Base-by-base conservation (phyloP, 164 flowering plant species). In the Euptelea pleiosperma region DNA sequence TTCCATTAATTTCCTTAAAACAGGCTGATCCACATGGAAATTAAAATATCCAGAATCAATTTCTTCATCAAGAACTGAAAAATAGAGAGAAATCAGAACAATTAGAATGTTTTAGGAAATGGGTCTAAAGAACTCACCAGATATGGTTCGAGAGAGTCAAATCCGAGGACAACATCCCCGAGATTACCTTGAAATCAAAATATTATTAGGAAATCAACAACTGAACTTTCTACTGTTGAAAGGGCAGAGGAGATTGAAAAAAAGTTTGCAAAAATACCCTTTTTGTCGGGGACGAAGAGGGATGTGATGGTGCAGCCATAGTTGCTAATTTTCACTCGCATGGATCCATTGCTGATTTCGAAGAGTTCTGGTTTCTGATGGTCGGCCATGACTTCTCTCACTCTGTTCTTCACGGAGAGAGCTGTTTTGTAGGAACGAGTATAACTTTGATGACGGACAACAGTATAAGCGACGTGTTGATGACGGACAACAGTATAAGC, bases 231-330 rank as follows among this genome's bases (percentile, higher is more conserved):
- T 8, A 6, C n/a, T 14, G 34, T 22, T 0, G 39, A 15, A 54
- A 15, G 3, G 10, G 21, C 31, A 14, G 56, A 61, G 42, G 12
- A 36, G 19, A 15, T 3, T 0, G 41, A 26, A 55, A 47, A 14
- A 61, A 55, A 7, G 6, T 12, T 11, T 0, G 3, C 1, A 9
- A 28, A 16, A 42, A 1, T 5, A 92, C 98, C 96, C 26, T 86
- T 58, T 63, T 84, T 80, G 62, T 78, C 91, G 2, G 96, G 96
- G 2, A 92, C 86, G 22, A 62, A 77, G 22, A 92, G 52, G 52
- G 96, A 87, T 43, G 82, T 81, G 71, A 92, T 85, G 65, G 84
- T 89, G 76, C 86, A 83, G 3, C 98, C 98, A 36, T 30, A 79
- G 62, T 89, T 89, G 59, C 81, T 70, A 77, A 92, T 69, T 64